Percentiles rank a stretch among this genome's conserved stretches.
Evolutionary conservation across 2,329 filamentous ascomycete species (phyloP).

Genomic region (Teratosphaeriaceae sp.): DNA sequence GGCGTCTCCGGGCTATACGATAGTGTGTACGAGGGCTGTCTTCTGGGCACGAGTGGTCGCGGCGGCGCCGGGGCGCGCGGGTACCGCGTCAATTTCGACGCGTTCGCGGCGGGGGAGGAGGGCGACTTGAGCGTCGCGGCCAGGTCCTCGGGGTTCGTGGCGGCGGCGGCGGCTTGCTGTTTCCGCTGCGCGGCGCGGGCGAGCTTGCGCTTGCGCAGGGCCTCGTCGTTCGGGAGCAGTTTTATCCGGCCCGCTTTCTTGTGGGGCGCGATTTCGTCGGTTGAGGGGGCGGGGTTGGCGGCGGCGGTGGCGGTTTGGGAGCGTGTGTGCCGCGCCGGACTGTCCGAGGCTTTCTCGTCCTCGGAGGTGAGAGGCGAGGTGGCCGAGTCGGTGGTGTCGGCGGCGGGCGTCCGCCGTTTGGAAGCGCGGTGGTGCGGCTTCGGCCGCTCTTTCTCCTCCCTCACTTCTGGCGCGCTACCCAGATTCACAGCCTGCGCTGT

Average conservation of each 20-base stretch:
- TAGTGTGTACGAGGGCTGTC: slow-evolving; percentile 81
- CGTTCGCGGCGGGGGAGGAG: slow-evolving; percentile 64
- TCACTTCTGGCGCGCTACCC: slow-evolving; percentile 25
- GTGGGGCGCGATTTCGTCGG: slow-evolving; percentile 54
- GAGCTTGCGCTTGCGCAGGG: slow-evolving; percentile 65
- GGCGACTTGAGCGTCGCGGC: slow-evolving; percentile 85
- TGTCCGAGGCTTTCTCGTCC: slow-evolving; percentile 53
- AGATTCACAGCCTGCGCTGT: slow-evolving; percentile 23
- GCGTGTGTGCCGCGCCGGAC: slow-evolving; percentile 11
- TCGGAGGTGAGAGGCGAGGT: slow-evolving; percentile 62
- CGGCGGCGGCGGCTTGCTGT: slow-evolving; percentile 14
- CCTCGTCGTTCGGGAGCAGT: slow-evolving; percentile 74
- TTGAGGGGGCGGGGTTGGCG: slow-evolving; percentile 38
- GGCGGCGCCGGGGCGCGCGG: slow-evolving; percentile 85
- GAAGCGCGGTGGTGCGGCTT: slow-evolving; percentile 25
- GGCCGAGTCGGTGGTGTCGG: slow-evolving; percentile 28
- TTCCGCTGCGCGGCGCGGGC: slow-evolving; percentile 42
- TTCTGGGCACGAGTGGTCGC: slow-evolving; percentile 78
- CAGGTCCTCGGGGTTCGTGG: slow-evolving; percentile 43
- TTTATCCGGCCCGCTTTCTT: slow-evolving; percentile 87
- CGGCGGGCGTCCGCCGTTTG: slow-evolving; percentile 34
- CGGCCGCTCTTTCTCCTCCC: slow-evolving; percentile 25
- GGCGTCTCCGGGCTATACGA: slow-evolving; percentile 50
- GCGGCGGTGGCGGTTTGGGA: slow-evolving; percentile 30
- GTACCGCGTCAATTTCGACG: slow-evolving; percentile 67